Evolutionary conservation across 1,139 yeast species (phyloP), one percentile per base, ranked within the genome.

Genomic region (Tardiomyces blankii): DNA sequence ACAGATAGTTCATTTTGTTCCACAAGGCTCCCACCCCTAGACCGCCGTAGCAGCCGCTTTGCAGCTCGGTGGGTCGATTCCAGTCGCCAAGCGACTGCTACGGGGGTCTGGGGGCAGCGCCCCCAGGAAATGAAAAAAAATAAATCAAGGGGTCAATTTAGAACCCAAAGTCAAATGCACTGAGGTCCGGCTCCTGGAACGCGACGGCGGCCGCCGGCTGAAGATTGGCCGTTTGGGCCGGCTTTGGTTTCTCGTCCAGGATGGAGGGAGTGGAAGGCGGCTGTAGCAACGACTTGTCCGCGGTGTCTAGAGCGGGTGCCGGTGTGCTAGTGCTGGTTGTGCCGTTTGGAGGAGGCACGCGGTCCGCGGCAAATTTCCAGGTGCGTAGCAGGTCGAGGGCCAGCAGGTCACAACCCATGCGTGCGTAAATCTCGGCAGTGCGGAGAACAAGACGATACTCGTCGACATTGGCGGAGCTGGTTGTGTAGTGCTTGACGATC

Each of bases 371-470:
- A 57, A 88, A 89, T 30, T 66, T 66, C 96, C 96, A 89, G 49
- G 75, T 77, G 44, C 69, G 68, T 2, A 84, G 67, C 44, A 88
- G 61, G 42, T 79, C 72, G 18, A 85, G 59, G 0, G 89, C 80
- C 42, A 89, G 62, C 51, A 80, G 75, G 55, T 89, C 95, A 66
- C 97, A 89, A 0, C 97, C 97, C 95, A 89, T 87, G 49, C 95
- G 70, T 13, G 78, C 70, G 57, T 87, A 85, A 48, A 86, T 82
- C 41, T 74, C 67, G 12, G 84, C 74, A 7, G 82, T 81, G 52
- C 78, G 77, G 19, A 76, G 59, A 12, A 88, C 73, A 56, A 81
- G 78, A 13, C 72, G 69, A 47, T 74, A 77, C 57, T 89, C 96
- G 9, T 53, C 49, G 4, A 23, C 9, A 18, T 35, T 41, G 6